Base-by-base conservation (phyloP, 2,329 filamentous ascomycete species). In the Botrytis pseudocinerea region DNA sequence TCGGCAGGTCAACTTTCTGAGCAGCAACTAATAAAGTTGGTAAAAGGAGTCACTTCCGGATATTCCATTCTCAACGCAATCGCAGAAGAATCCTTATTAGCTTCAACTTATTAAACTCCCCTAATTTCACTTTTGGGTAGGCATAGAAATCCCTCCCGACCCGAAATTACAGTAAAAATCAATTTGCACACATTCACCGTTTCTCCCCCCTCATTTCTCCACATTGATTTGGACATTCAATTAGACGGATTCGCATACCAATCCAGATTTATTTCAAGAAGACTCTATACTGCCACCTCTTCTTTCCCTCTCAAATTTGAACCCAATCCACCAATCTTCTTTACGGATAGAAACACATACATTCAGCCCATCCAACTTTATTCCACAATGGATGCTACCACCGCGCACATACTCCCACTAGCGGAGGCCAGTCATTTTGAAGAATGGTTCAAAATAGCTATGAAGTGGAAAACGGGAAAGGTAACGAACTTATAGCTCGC, bases 371-470 rank as follows among this genome's bases (percentile, higher is more conserved):
- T 32, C 25, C 14, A 60, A n/a, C 1, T 32, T n/a, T 42, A 6
- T 40, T 48, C 32, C 4, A 18, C 46, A n/a, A 72, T 72, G 70
- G 10, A 48, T 28, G 18, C 10, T 14, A 9, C 40, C 14, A 5
- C 48, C n/a, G 18, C 28, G 12, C 28, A 54, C 22, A 28, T 44
- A 35, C 32, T 61, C 7, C 35, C 51, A 20, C 38, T 73, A 59
- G 71, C 71, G 44, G 71, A 73, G 16, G 71, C 57, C 65, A 57
- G 59, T 4, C 44, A 68, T 35, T 54, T 64, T 69, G 57, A 75
- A 51, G 44, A 70, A 68, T 48, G 73, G 75, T 46, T 76, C 6
- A 64, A 74, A 20, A 68, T 66, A 46, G 72, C 73, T 63, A 75
- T 73, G 60, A 69, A 28, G 14, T 46, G 71, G 25, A 75, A 72